Evolutionary conservation across 192 early-diverging fungal genomes (phyloP), one percentile per base, ranked within the genome.

Genomic region (Backusella sp.): DNA sequence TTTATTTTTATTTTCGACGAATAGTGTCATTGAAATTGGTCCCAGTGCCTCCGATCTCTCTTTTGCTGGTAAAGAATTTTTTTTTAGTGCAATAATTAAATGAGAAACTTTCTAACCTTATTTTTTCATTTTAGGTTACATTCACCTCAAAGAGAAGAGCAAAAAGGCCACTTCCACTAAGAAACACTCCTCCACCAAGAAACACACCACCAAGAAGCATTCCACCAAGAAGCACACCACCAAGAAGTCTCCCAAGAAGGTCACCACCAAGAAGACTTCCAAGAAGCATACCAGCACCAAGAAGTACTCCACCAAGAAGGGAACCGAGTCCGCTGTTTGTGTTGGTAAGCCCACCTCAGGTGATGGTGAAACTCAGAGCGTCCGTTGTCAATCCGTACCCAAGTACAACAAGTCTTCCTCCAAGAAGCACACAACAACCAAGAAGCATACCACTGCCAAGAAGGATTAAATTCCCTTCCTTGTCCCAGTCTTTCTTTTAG

Each of bases 1-100:
- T 49, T 49, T 44, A 4, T 44, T 71, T 71, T 71, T 30, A 44
- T 71, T 71, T 71, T 30, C 15, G 12, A 71, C 39, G n/a, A 44
- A 73, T 62, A 73, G 72, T 73, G 72, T 73, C 11, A 73, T 73
- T 37, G 72, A 73, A 73, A 53, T 42, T 23, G 72, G 72, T 14
- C 72, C 49, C 15, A 73, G 36, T 62, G 72, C 37, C 39, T 21
- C 30, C 30, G 72, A 73, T 62, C 34, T 73, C 36, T 37, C 72
- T 17, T 73, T 73, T 73, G 72, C 53, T 56, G 72, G 70, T 72
- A 72, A 52, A 35, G 0, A 19, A n/a, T 36, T 68, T 68, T 68
- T 68, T 68, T 68, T 68, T 68, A 36, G 32, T 0, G 37, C 66
- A 7, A 36, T n/a, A 68, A 36, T 35, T 30, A 17, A 17, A 68